Evolutionary conservation across 2,329 filamentous ascomycete genomes (phyloP), one percentile per base, ranked within the genome.

Genomic region (Aureobasidium uvarum): DNA sequence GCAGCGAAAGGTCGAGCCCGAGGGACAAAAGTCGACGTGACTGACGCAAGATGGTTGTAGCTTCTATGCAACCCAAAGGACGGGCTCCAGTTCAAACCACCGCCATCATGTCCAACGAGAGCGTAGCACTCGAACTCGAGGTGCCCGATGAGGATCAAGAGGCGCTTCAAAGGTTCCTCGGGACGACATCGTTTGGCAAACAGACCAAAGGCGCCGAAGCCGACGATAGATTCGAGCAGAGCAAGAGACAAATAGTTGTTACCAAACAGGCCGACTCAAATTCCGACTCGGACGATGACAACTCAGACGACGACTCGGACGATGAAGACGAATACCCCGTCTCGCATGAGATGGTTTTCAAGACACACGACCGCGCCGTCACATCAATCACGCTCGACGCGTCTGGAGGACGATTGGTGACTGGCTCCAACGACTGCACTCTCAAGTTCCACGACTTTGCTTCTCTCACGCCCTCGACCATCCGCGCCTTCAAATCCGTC

Each of bases 381-480:
- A 97, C 94, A 7, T 89, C 90, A 0, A 83, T 92, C 65, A 89
- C 93, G 2, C 82, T 96, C 55, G 95, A 99, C 77, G 88, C 91
- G 0, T 87, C 92, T 0, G 95, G 95, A 13, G 89, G 88, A 54
- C 86, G 95, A 71, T 81, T 99, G 74, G 87, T 94, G 55, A 95
- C 92, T n/a, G 93, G 90, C 25, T 97, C 93, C 5, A 90, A 89
- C 67, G 95, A 99, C 77, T 96, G 92, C 76, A 91, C 87, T 1
- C 81, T 98, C 72, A 98, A 97, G 74, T 83, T 99, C 20, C 92
- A 97, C 79, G 94, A 99, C 75, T 96, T 99, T 75, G 87, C 93
- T 2, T 91, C 93, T 54, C 96, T 99, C 89, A 97, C 94, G 0
- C 92, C 93, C 1, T 95, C 92, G 5, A 98, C 95, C 0, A 84